A percentile compares a stretch with the other conserved stretches of the same genome.
These are phyloP conservation scores for Potentilla sterilis DNA, from an alignment of 306 rosid species.

Conservation along the genomic window DNA sequence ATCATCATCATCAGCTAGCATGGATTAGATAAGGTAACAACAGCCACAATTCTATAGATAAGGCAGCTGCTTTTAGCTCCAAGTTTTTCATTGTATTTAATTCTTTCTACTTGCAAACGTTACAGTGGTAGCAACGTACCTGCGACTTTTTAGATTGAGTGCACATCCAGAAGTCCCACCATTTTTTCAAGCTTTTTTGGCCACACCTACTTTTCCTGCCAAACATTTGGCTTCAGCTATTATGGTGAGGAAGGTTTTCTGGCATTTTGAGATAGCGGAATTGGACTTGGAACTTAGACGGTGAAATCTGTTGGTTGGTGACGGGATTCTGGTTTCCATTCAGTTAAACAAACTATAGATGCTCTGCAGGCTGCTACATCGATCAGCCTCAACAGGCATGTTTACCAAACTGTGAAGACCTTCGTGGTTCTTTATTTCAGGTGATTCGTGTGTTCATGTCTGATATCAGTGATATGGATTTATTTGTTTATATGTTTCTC, in stretches of 20 bases:
- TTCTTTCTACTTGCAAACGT: background rate
- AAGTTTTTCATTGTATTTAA: background rate
- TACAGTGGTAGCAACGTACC: background rate
- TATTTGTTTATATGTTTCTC: too few species aligned
- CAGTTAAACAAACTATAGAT: background rate
- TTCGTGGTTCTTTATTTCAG: too few species aligned
- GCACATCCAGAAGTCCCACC: slow-evolving; percentile 7
- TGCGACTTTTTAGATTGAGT: background rate
- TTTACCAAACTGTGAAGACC: background rate
- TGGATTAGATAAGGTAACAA: background rate
- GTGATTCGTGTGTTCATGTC: too few species aligned
- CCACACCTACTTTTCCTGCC: background rate
- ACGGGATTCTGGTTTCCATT: background rate
- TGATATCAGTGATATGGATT: too few species aligned
- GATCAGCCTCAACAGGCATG: background rate
- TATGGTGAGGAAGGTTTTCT: background rate
- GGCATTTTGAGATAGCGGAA: background rate
- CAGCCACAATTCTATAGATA: background rate
- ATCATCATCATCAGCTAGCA: background rate
- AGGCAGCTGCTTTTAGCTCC: background rate
- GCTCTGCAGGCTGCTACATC: background rate
- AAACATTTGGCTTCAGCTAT: background rate
- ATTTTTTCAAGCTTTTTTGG: background rate
- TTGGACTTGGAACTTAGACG: background rate
- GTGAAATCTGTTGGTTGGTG: background rate